Base-by-base conservation (phyloP, 2,329 filamentous ascomycete genomes). In the Acrocalymma vagum region DNA sequence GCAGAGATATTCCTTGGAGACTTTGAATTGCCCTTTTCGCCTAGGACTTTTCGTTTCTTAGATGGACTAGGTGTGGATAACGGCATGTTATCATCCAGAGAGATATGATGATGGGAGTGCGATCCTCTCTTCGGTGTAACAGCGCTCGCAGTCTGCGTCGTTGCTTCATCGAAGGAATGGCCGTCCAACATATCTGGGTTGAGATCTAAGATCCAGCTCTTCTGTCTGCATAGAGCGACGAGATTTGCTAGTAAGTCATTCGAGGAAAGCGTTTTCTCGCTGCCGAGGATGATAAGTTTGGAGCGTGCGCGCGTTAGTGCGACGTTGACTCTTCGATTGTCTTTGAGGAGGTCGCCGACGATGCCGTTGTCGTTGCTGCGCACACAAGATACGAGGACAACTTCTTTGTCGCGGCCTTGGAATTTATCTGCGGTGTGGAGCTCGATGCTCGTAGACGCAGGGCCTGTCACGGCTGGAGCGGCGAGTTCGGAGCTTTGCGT, bases 341-440 rank as follows among this genome's bases (percentile, higher is more conserved):
- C 94, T 46, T 87, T 88, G 18, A 99, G 77, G 29, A 99, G 71
- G 39, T 97, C 94, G 13, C 94, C 94, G n/a, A 99, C 92, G 33
- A 81, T 83, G 48, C 85, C 83, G 1, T 81, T 80, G 15, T 92
- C 85, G 59, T 99, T 99, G 65, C 85, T 93, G 20, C 94, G 83
- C 10, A 97, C 94, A 20, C 95, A 85, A 39, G 84, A 90, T 7
- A 99, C 80, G 10, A 99, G 83, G 1, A 97, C 82, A 3, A 95
- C 86, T 62, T 96, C 91, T 66, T 99, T 99, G 72, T 99, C 94
- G 8, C 94, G 83, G 6, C 94, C 94, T 67, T 99, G 94, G 70
- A 96, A 99, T 29, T 93, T 90, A 71, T 99, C 94, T 3, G 94
- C 92, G 0, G 94, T 97, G 70, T 99, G 91, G 80, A 97, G 91